Evolutionary conservation across 768 basidiomycete genomes (phyloP), one percentile per base, ranked within the genome.

Genomic region (Gyrodon lividus): DNA sequence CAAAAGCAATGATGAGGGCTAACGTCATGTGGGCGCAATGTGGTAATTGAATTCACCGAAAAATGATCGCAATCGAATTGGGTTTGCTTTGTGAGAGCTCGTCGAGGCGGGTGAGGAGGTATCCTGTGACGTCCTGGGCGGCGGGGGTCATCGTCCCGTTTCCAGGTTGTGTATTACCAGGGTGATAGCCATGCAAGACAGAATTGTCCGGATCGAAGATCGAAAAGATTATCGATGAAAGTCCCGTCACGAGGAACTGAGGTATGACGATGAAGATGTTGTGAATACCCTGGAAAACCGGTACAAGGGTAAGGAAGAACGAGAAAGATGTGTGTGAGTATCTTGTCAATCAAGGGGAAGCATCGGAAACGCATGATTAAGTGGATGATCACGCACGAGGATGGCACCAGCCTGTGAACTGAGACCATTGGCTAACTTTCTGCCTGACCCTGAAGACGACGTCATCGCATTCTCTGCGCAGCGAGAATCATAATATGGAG

Each of bases 231-330:
- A 95, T 72, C 9, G 93, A 83, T 0, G 92, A 84, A 5, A 98
- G 68, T 20, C 85, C 92, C 0, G 91, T 95, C 28, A 95, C 87
- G 35, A 98, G 77, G 70, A 98, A 95, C 63, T 98, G 96, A 0
- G 96, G 96, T 6, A 97, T 72, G 52, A 98, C 96, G 55, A 98
- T 75, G 69, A 89, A 96, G 52, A 97, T 81, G 62, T 97, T 98
- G 70, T 98, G 94, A 46, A 98, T 96, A 35, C 96, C 94, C 91
- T 93, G 54, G 30, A 13, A 33, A 26, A 19, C 33, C 50, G 33
- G 43, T 49, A 33, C 10, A 12, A 48, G 34, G 54, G 33, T 40
- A 30, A 40, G 48, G 39, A 20, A 28, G 38, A 22, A 41, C 3
- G 24, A 30, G 43, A 20, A 38, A 49, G 9, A 35, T 12, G 48